Base-by-base conservation (phyloP, 2,329 filamentous ascomycete genomes). In the Neurospora sp. region DNA sequence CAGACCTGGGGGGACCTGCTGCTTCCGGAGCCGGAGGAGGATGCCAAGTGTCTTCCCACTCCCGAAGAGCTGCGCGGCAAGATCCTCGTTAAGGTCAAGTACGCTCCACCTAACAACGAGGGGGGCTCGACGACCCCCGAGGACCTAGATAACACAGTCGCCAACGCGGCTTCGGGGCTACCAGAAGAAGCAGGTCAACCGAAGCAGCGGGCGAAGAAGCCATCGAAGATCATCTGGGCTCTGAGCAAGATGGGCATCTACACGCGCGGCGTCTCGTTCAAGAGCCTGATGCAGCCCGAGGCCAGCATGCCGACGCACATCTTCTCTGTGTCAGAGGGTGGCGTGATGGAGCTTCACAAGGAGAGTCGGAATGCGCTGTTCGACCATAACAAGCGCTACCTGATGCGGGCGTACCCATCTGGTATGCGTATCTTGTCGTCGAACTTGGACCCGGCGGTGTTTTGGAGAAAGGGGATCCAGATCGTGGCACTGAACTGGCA, bases 401-500 rank as follows among this genome's bases (percentile, higher is more conserved):
- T 97, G 75, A 93, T 97, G 91, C 88, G 95, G 19, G 91, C 92
- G 0, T 97, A 97, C 76, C 95, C 94, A 0, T 93, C 91, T 41
- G 92, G 92, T 1, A 84, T 93, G 70, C 88, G 94, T 6, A 89
- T 97, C 68, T 86, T 88, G 71, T 97, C 92, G 0, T 96, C 92
- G 0, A 98, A 97, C 77, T 84, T 96, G 12, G 92, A 97, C 74
- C 93, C 95, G 4, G 87, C 89, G 0, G 85, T 90, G 3, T 96
- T 94, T 80, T 97, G 94, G 94, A 87, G 92, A 39, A 90, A 92
- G 73, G 94, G 94, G 15, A 90, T 96, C 3, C 94, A 97, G 79
- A 90, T 97, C 74, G 93, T 96, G 1, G 94, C 94, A 0, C 83
- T 98, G 71, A 97, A 97, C 81, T 98, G 94, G 92, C 94, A 98